phyloP scores from a whole-genome alignment of 2,329 filamentous ascomycete genomes.

The Aspergillus niger region DNA sequence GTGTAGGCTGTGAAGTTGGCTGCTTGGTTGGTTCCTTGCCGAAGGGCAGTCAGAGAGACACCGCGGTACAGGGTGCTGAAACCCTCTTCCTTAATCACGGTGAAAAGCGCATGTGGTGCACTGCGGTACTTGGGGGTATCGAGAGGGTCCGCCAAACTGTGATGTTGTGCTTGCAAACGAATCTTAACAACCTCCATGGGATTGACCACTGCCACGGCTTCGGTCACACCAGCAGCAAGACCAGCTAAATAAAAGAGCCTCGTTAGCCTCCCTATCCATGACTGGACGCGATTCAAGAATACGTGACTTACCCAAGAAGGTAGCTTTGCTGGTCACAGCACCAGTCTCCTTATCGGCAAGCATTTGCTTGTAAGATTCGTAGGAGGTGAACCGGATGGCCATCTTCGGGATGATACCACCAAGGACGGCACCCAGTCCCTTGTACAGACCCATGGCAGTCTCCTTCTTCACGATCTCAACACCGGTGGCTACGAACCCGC shows the following conservation, averaged over 20 bases:
- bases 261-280: conserved; percentile 3
- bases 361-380: conserved; percentile 89
- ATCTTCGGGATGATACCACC: conserved; percentile 98
- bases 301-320: conserved; percentile 63
- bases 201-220: conserved; percentile 93
- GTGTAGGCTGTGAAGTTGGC: conserved; percentile 99
- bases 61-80: conserved; percentile 85
- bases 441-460: conserved; percentile 91
- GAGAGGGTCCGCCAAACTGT: conserved; percentile 95
- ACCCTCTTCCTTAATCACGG: conserved; percentile 89
- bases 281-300: background rate
- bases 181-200: conserved; percentile 99
- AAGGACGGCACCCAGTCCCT: conserved; percentile 93
- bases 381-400: conserved; percentile 98
- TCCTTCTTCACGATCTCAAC: conserved; percentile 84
- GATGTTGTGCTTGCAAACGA: conserved; percentile 94
- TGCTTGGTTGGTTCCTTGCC: conserved; percentile 96
- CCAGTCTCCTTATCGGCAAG: conserved; percentile 71
- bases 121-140: conserved; percentile 97
- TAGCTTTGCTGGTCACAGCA: conserved; percentile 67
- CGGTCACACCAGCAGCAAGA: conserved; percentile 88
- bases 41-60: conserved; percentile 86
- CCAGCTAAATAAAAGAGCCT: conserved; percentile 61
- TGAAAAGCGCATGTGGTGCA: conserved; percentile 79
- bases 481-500: conserved; percentile 86